phyloP scores from a whole-genome alignment of 2,329 filamentous ascomycete species.

The Neurospora crassa region DNA sequence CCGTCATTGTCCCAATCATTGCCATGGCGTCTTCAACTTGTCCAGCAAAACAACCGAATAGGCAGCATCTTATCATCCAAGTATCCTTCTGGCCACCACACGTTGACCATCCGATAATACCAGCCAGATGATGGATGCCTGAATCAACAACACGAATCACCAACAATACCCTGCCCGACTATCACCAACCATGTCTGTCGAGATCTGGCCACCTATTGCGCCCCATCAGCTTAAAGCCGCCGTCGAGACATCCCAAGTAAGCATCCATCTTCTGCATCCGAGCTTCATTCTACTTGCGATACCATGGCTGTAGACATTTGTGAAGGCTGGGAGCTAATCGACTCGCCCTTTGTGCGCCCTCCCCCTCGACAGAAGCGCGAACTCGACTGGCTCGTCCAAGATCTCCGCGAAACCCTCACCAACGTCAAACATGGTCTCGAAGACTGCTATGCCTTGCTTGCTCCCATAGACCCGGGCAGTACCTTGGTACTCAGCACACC shows the following conservation, averaged over 20 bases:
- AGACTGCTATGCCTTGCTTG: constrained; percentile 80
- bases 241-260: constrained; percentile 41
- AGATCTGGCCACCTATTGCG: constrained; percentile 47
- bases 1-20: constrained; percentile 2
- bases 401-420: constrained; percentile 38
- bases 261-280: constrained; percentile 11
- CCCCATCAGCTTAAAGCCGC: constrained; percentile 40
- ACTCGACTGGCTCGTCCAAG: constrained; percentile 43
- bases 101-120: not conserved
- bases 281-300: not conserved
- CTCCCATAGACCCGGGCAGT: constrained; percentile 73
- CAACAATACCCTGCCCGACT: constrained; percentile 2
- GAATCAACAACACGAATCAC: constrained; percentile 2
- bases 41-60: not conserved
- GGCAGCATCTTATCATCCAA: not conserved
- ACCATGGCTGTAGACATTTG: constrained; percentile 7
- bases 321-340: constrained; percentile 22
- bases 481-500: constrained; percentile 84
- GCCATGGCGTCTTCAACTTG: not conserved
- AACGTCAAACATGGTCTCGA: constrained; percentile 59
- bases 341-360: constrained; percentile 11
- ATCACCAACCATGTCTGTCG: constrained; percentile 41
- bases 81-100: not conserved
- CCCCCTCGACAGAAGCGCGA: constrained; percentile 34
- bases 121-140: constrained; percentile 20